A percentile compares a stretch with the other conserved stretches of the same genome.
Conservation (phyloP, 495 filamentous ascomycete genomes). For the Aspergillus saccharolyticus region DNA sequence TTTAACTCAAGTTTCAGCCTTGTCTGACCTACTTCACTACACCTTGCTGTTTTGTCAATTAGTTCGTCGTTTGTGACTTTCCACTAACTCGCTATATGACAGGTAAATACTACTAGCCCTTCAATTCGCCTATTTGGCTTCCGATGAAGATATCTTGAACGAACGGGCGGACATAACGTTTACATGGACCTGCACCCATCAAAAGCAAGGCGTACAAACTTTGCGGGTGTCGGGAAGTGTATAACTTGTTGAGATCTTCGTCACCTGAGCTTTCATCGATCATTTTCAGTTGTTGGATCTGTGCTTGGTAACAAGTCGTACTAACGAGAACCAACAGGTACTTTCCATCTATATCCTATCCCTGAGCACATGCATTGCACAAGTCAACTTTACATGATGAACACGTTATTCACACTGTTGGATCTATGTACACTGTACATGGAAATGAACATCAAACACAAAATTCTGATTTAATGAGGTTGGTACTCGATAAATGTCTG, state of each 20-base stretch:
- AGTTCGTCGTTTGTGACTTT: constrained; percentile 13
- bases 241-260: constrained; percentile 95
- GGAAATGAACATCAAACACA: constrained; percentile 77
- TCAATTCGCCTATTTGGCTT: constrained; percentile 22
- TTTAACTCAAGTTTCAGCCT: constrained; percentile 86
- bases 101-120: constrained; percentile 53
- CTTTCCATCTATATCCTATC: constrained; percentile 11
- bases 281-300: constrained; percentile 6
- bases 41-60: constrained; percentile 24
- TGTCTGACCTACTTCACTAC: constrained; percentile 66
- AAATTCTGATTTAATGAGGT: constrained; percentile 99
- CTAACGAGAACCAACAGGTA: constrained; percentile 30
- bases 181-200: constrained; percentile 58
- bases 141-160: constrained; percentile 89
- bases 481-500: constrained; percentile 25
- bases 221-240: constrained; percentile 61
- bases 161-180: constrained; percentile 97
- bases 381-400: constrained; percentile 62
- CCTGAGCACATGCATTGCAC: constrained; percentile 8
- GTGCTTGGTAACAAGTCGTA: constrained; percentile 10
- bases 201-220: constrained; percentile 83
- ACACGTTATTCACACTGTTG: constrained; percentile 97
- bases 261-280: constrained; percentile 67
- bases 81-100: constrained; percentile 40
- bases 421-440: constrained; percentile 53